Evolutionary conservation across 768 basidiomycete species (phyloP), one percentile per base, ranked within the genome.

Genomic region (Royoungia palumana): DNA sequence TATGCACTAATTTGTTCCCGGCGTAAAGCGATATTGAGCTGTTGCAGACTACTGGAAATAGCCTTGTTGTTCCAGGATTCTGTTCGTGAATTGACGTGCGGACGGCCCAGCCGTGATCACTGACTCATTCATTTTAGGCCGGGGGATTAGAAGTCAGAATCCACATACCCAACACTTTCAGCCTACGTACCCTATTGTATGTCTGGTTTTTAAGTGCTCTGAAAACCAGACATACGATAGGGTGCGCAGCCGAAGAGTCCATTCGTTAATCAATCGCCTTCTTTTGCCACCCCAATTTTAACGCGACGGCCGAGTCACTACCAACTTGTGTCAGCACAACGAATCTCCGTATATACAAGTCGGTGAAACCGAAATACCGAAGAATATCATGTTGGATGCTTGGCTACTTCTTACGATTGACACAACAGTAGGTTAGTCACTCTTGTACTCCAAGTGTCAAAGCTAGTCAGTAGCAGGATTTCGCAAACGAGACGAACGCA

Each of bases 101-200:
- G 34, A 19, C 17, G 41, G 11, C 41, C 25, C 28, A 16, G 10
- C 25, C n/a, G n/a, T n/a, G 8, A 6, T 41, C 24, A 21, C 22
- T 44, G 47, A 56, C 27, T 20, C 13, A 21, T 49, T 45, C 13
- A 37, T 28, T 47, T 37, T 55, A 82, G 76, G 82, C 91, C 44
- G 89, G 90, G 11, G 90, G 90, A 5, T 72, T 91, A 28, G 84
- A 93, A 63, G 87, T 90, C 81, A 86, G 57, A 87, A 90, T 57
- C 88, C 87, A 11, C 83, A 85, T 56, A 90, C 87, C 1, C 78
- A 79, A 16, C 65, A 73, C 17, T 93, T 81, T 65, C 74, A 86
- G 50, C 78, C 88, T 35, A 90, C 88, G 0, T 77, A 71, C 1
- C 90, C 90, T 5, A 83, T 92, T 35, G 89, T 92, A 68, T 52